Evolutionary conservation across 768 basidiomycete genomes (phyloP).

Genomic region (Royoungia palumana): DNA sequence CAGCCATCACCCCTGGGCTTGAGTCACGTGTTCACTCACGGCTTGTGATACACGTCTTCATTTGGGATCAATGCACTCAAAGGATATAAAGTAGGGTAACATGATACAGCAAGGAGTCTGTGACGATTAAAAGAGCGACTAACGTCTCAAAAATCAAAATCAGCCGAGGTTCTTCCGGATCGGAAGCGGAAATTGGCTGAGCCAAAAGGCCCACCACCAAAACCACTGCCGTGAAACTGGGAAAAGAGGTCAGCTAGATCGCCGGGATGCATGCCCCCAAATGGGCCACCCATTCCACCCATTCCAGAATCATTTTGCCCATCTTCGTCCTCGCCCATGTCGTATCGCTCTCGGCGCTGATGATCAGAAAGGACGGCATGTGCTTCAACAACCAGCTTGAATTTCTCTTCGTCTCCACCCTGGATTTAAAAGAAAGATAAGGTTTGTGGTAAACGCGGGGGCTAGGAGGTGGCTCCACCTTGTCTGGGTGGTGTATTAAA

Average conservation of each 20-base stretch:
- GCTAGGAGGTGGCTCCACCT: slow-evolving; percentile 40
- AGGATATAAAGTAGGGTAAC: slow-evolving; percentile 7
- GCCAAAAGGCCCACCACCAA: slow-evolving; percentile 25
- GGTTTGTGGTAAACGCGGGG: neutral
- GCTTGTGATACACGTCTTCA: too few species aligned
- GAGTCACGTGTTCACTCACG: slow-evolving; percentile 10
- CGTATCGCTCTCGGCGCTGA: slow-evolving; percentile 67
- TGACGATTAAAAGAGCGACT: neutral
- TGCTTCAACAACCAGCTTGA: slow-evolving; percentile 86
- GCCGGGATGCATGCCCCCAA: slow-evolving; percentile 38
- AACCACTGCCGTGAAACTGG: slow-evolving; percentile 50
- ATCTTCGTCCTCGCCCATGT: slow-evolving; percentile 80
- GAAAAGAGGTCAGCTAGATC: slow-evolving; percentile 65
- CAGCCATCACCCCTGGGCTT: slow-evolving; percentile 1
- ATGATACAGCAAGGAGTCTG: neutral
- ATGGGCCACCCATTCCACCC: slow-evolving; percentile 42
- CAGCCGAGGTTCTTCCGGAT: slow-evolving; percentile 6
- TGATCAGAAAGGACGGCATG: slow-evolving; percentile 81
- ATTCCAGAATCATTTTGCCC: slow-evolving; percentile 46
- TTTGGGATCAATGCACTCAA: too few species aligned
- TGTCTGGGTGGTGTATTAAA: slow-evolving; percentile 82
- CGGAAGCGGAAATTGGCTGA: slow-evolving; percentile 34
- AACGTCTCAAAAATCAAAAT: slow-evolving; percentile 19
- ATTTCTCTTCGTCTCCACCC: slow-evolving; percentile 95
- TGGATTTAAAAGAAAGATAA: slow-evolving; percentile 27